phyloP scores from a whole-genome alignment of 75 land plant genomes.

The Sequoia sempervirens region DNA sequence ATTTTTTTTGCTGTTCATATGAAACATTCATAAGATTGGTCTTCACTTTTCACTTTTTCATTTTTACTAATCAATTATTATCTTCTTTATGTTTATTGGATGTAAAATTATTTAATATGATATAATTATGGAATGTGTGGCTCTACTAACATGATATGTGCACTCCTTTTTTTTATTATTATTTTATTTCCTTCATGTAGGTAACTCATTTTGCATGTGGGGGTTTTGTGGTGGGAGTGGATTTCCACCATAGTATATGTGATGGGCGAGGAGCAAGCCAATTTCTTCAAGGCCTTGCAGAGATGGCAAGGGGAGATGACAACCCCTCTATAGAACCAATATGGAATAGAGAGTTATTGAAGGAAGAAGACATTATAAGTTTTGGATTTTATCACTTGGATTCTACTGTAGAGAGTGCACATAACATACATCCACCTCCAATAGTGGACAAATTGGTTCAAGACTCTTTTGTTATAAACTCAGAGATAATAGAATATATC shows the following conservation, averaged over 20 bases:
- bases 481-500: background rate
- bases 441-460: background rate
- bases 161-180: no score
- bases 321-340: conserved; percentile 8
- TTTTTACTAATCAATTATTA: no score
- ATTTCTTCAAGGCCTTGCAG: conserved; percentile 32
- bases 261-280: conserved; percentile 37
- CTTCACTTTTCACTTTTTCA: no score
- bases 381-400: background rate
- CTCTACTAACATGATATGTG: no score
- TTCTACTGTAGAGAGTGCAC: no score
- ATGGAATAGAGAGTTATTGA: conserved; percentile 20
- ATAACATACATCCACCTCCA: background rate
- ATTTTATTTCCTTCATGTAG: background rate
- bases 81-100: no score
- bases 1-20: no score
- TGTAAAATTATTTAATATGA: no score
- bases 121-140: no score
- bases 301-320: conserved; percentile 25
- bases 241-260: conserved; percentile 23
- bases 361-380: background rate
- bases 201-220: no score
- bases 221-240: conserved; percentile 20
- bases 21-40: no score
- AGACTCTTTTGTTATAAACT: background rate